phyloP scores from a whole-genome alignment of 768 basidiomycete genomes.

The Trichaptum fuscoviolaceum region DNA sequence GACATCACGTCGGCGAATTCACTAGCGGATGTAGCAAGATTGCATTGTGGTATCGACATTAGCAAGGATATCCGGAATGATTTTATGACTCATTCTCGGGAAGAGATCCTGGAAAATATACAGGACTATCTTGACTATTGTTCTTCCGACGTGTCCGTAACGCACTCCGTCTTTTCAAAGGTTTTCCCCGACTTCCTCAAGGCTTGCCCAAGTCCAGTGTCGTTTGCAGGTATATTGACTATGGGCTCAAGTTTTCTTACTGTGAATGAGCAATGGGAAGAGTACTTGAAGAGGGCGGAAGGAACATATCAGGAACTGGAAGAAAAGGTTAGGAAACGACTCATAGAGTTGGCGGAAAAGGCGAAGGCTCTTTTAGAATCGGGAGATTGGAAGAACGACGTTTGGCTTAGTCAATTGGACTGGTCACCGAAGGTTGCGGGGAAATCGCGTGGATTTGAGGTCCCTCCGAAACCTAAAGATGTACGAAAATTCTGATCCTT shows the following conservation, averaged over 20 bases:
- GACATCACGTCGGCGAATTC: constrained; percentile 90
- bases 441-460: constrained; percentile 56
- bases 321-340: constrained; percentile 49
- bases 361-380: constrained; percentile 43
- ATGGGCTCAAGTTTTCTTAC: constrained; percentile 93
- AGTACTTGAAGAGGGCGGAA: constrained; percentile 77
- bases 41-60: constrained; percentile 79
- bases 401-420: constrained; percentile 87
- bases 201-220: constrained; percentile 87
- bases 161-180: constrained; percentile 71
- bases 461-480: constrained; percentile 19
- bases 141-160: constrained; percentile 76
- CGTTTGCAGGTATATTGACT: constrained; percentile 82
- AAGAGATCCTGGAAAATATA: constrained; percentile 58
- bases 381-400: constrained; percentile 62
- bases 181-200: constrained; percentile 78
- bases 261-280: constrained; percentile 86
- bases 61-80: constrained; percentile 77
- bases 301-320: constrained; percentile 66
- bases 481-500: constrained; percentile 18
- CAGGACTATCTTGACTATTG: constrained; percentile 81
- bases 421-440: constrained; percentile 86
- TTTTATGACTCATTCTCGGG: constrained; percentile 64
- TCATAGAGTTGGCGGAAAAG: constrained; percentile 65
- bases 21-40: constrained; percentile 82